Evolutionary conservation across 768 basidiomycete species (phyloP).

Genomic region (Guyanaporus albipodus): DNA sequence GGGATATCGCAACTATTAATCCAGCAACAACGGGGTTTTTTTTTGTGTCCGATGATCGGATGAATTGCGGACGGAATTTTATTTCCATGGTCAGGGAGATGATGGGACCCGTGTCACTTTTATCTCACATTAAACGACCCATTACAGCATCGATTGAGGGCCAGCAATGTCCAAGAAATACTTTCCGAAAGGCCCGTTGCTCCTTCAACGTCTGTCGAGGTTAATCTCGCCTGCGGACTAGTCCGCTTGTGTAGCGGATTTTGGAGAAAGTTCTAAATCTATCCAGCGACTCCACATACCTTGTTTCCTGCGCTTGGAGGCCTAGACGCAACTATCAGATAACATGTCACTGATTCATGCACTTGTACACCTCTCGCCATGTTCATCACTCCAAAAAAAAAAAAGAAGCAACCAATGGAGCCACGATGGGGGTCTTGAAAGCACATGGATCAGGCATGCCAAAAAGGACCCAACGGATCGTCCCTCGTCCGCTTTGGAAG

Average conservation of each 20-base stretch:
- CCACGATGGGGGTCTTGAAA: not conserved
- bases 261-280: constrained; percentile 2
- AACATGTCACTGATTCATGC: not conserved
- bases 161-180: not conserved
- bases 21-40: constrained; percentile 13
- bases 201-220: constrained; percentile 13
- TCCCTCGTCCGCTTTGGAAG: constrained; percentile 16
- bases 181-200: constrained; percentile 14
- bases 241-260: constrained; percentile 12
- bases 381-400: not conserved
- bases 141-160: constrained; percentile 19
- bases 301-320: not conserved
- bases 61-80: constrained; percentile 5
- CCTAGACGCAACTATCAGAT: not conserved
- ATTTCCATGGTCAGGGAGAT: constrained; percentile 15
- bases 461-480: constrained; percentile 9
- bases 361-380: not conserved
- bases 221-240: constrained; percentile 23
- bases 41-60: constrained; percentile 19
- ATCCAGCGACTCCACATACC: not conserved
- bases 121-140: constrained; percentile 19
- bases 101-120: constrained; percentile 8
- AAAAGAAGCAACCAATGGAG: constrained; percentile 11
- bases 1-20: constrained; percentile 5
- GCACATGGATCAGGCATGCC: not conserved